Percentiles rank a stretch among this genome's conserved stretches.
Evolutionary conservation across 495 filamentous ascomycete species (phyloP).

Genomic region (Xylaria flabelliformis): DNA sequence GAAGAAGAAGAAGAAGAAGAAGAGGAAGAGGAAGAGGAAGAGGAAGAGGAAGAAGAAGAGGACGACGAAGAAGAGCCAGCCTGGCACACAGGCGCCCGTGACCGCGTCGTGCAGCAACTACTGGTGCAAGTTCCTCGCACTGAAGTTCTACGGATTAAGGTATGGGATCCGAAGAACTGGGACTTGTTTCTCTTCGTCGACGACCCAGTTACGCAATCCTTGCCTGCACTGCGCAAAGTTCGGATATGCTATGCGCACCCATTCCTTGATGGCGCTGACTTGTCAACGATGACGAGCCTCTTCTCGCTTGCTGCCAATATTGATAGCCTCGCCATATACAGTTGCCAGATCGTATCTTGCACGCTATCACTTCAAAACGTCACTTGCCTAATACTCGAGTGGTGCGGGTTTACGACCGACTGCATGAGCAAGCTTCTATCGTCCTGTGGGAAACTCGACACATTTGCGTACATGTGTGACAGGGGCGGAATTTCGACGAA

Average conservation of each 20-base stretch:
- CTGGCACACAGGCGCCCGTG: too few relatives aligned
- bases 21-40: too few relatives aligned
- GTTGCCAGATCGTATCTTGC: not conserved
- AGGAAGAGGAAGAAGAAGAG: too few relatives aligned
- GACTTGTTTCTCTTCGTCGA: not conserved
- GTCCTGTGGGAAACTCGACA: slow-evolving; percentile 1
- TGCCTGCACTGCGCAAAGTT: not conserved
- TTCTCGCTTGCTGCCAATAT: not conserved
- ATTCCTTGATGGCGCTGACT: too few relatives aligned
- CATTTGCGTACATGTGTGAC: not conserved
- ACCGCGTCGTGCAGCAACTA: not conserved
- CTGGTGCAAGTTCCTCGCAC: not conserved
- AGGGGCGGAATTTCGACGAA: not conserved
- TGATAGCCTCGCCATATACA: not conserved
- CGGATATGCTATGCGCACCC: too few relatives aligned
- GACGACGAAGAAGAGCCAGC: too few relatives aligned
- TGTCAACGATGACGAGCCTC: not conserved
- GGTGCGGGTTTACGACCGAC: not conserved
- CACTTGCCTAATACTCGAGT: not conserved
- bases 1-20: too few relatives aligned
- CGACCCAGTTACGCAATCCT: not conserved
- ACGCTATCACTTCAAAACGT: not conserved
- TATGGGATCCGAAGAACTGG: not conserved
- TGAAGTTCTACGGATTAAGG: not conserved
- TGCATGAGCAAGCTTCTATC: not conserved